Evolutionary conservation across 2,329 filamentous ascomycete genomes (phyloP).

Genomic region (Colletotrichum spinosum): DNA sequence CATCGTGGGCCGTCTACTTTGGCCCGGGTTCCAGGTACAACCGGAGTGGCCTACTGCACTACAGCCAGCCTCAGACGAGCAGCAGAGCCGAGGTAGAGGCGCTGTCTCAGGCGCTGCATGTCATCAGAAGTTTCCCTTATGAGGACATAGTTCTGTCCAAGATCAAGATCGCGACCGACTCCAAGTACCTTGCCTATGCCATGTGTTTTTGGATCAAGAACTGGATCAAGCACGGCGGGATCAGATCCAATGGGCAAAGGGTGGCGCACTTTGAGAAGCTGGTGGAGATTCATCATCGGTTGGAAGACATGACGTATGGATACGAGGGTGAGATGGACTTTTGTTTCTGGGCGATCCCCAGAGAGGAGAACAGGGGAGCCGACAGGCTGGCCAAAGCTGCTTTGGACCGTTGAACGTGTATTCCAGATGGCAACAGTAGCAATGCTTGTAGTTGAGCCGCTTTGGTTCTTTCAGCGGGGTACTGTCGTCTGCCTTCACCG

Average conservation of each 20-base stretch:
- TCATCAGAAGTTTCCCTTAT: slow-evolving; percentile 9
- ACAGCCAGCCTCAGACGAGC: slow-evolving; percentile 35
- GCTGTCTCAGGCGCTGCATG: slow-evolving; percentile 32
- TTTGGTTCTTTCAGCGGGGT: too few relatives aligned
- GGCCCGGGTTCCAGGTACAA: slow-evolving; percentile 42
- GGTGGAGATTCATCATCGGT: slow-evolving; percentile 21
- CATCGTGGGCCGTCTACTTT: slow-evolving; percentile 42
- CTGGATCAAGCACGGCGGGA: slow-evolving; percentile 37
- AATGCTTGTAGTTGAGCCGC: too few relatives aligned
- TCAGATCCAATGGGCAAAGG: slow-evolving; percentile 3
- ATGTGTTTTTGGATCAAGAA: slow-evolving; percentile 37
- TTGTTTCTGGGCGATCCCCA: slow-evolving; percentile 38
- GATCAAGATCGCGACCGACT: slow-evolving; percentile 37
- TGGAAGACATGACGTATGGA: slow-evolving; percentile 37
- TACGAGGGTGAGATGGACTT: slow-evolving; percentile 33
- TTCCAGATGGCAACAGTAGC: too few relatives aligned
- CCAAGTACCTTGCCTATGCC: slow-evolving; percentile 35
- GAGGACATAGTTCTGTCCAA: slow-evolving; percentile 13
- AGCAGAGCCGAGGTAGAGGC: slow-evolving; percentile 40
- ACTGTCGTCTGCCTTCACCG: too few relatives aligned
- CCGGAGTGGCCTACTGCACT: slow-evolving; percentile 13
- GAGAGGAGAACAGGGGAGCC: slow-evolving; percentile 36
- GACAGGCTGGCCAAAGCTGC: slow-evolving; percentile 35
- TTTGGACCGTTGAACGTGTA: not conserved
- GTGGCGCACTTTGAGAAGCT: slow-evolving; percentile 33